phyloP scores from a whole-genome alignment of 306 rosid species.

The Pyrus bretschneideri region DNA sequence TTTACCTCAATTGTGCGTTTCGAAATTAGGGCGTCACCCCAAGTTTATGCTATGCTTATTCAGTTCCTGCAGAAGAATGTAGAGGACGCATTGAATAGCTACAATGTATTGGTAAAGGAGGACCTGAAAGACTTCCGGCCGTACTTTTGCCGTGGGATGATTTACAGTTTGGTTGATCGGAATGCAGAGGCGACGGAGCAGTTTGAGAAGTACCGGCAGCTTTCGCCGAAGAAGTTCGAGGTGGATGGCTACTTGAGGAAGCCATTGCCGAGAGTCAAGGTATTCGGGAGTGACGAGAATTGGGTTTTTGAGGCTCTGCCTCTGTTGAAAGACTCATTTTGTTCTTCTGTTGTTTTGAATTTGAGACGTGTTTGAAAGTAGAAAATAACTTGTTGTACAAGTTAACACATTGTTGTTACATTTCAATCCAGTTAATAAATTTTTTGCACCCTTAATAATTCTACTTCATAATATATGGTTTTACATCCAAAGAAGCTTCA shows the following conservation, averaged over 20 bases:
- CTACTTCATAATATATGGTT: too few species aligned
- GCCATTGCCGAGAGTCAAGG: slow-evolving; percentile 74
- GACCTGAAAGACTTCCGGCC: slow-evolving; percentile 80
- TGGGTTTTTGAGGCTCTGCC: slow-evolving; percentile 13
- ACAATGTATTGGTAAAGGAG: slow-evolving; percentile 48
- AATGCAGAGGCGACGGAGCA: slow-evolving; percentile 74
- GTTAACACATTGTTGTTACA: not conserved
- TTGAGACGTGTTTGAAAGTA: not conserved
- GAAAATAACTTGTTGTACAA: not conserved
- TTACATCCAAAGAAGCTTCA: too few species aligned
- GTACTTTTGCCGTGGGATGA: slow-evolving; percentile 77
- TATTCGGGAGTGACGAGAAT: slow-evolving; percentile 65
- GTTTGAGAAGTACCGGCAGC: slow-evolving; percentile 59
- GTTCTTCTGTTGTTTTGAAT: not conserved
- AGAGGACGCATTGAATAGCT: slow-evolving; percentile 59
- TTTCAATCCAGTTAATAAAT: not conserved
- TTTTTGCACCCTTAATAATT: not conserved
- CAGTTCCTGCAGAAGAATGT: slow-evolving; percentile 80
- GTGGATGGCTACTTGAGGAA: slow-evolving; percentile 77
- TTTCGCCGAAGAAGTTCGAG: slow-evolving; percentile 79
- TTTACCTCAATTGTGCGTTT: not conserved
- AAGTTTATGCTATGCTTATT: not conserved
- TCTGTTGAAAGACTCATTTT: not conserved
- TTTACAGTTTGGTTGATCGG: slow-evolving; percentile 78
- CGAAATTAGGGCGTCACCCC: not conserved